These are phyloP conservation scores for Kwoniella dendrophila DNA, from an alignment of 768 basidiomycete genomes.

Conservation along the genomic window DNA sequence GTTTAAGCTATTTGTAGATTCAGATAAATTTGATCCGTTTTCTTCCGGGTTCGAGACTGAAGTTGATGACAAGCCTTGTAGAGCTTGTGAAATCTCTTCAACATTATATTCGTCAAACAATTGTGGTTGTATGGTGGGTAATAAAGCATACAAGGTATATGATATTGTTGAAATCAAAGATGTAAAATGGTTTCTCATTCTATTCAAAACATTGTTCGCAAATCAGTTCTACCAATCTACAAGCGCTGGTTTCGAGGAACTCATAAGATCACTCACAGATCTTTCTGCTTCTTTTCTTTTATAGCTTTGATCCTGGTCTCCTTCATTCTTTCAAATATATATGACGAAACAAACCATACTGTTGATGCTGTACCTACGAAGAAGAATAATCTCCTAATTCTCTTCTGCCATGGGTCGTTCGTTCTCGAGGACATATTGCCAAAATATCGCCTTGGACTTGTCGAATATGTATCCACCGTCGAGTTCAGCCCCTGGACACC, in stretches of 20 bases:
- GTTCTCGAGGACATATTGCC: constrained; percentile 4
- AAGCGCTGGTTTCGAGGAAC: neutral
- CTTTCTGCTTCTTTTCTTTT: constrained; percentile 35
- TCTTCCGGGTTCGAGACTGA: neutral
- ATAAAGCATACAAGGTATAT: constrained; percentile 54
- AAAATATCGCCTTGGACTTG: too few relatives aligned
- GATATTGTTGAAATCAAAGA: constrained; percentile 52
- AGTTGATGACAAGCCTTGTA: constrained; percentile 32
- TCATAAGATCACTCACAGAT: constrained; percentile 29
- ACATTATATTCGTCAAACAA: constrained; percentile 44
- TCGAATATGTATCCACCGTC: too few relatives aligned
- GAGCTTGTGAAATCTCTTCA: constrained; percentile 42
- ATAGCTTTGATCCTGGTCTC: constrained; percentile 35
- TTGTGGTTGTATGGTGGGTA: constrained; percentile 51
- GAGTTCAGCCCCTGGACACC: too few relatives aligned
- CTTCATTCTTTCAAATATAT: constrained; percentile 41
- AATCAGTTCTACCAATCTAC: neutral
- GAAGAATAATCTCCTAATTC: constrained; percentile 33
- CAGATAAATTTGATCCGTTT: neutral
- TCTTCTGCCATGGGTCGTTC: constrained; percentile 35
- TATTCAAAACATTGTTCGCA: constrained; percentile 12
- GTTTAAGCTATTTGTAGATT: constrained; percentile 3
- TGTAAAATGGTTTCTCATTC: constrained; percentile 50
- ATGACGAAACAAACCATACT: constrained; percentile 38
- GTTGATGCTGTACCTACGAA: constrained; percentile 39